Evolutionary conservation across 345 rosid genomes (phyloP).

Genomic region (Toxicodendron radicans): DNA sequence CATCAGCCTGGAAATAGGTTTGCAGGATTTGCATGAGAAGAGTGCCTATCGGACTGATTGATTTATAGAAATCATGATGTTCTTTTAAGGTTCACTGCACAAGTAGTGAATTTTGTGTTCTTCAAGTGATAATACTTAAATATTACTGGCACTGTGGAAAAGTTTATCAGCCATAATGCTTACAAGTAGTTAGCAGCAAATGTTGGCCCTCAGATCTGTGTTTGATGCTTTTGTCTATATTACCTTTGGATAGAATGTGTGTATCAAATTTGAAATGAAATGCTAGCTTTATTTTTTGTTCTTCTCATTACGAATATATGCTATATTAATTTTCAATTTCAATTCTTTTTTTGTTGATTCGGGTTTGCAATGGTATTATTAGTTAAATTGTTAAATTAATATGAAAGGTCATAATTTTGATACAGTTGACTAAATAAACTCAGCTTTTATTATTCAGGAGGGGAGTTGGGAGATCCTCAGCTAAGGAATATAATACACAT

Average conservation of each 20-base stretch:
- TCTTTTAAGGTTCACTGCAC: background rate
- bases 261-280: background rate
- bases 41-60: slow-evolving; percentile 1
- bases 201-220: background rate
- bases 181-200: background rate
- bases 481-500: too few species aligned
- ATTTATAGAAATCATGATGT: background rate
- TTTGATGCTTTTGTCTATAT: slow-evolving; percentile 1
- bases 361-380: background rate
- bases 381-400: background rate
- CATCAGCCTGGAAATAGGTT: background rate
- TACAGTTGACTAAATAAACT: too few species aligned
- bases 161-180: background rate
- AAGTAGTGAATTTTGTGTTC: background rate
- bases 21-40: background rate
- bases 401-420: background rate
- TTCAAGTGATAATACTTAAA: background rate
- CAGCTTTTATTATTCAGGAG: too few species aligned
- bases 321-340: background rate
- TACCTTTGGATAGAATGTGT: background rate
- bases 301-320: background rate
- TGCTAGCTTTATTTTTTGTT: background rate
- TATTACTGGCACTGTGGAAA: background rate
- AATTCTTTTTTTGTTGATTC: background rate
- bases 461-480: too few species aligned